Evolutionary conservation across 345 rosid genomes (phyloP).

Genomic region (Populus simonii): DNA sequence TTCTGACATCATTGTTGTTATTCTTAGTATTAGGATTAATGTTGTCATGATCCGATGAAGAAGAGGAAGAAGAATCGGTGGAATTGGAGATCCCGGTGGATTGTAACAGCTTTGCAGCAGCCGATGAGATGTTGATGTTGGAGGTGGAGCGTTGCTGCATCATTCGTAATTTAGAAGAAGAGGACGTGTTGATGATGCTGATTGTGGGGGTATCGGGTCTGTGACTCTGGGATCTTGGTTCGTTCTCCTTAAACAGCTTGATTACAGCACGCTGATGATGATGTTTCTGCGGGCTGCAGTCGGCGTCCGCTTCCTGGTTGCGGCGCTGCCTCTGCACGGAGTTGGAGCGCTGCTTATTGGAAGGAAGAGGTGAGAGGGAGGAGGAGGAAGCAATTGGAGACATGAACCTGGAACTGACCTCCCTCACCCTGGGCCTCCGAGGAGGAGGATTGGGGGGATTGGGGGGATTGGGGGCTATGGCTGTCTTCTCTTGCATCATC

Average conservation of each 20-base stretch:
- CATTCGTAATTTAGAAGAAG: constrained; percentile 32
- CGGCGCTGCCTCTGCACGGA: constrained; percentile 1
- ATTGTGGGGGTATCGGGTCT: constrained; percentile 35
- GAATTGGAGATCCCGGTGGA: constrained; percentile 32
- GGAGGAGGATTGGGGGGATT: constrained; percentile 47
- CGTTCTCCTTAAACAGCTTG: constrained; percentile 36
- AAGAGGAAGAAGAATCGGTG: constrained; percentile 18
- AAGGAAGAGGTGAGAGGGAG: constrained; percentile 11
- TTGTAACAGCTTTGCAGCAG: constrained; percentile 71
- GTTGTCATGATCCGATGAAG: neutral
- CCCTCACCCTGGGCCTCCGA: constrained; percentile 75
- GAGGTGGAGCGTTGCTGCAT: constrained; percentile 31
- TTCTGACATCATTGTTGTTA: constrained; percentile 25
- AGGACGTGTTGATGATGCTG: neutral
- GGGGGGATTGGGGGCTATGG: neutral
- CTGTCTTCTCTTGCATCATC: neutral
- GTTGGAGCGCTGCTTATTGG: constrained; percentile 9
- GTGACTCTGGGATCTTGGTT: constrained; percentile 7
- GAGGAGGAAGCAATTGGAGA: constrained; percentile 45
- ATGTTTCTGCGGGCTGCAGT: constrained; percentile 22
- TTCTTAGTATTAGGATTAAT: neutral
- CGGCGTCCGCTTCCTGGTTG: neutral
- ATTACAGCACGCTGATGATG: constrained; percentile 26
- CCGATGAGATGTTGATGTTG: constrained; percentile 22
- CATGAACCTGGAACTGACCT: constrained; percentile 82